Evolutionary conservation across 805 yeast genomes (phyloP), one percentile per base, ranked within the genome.

Genomic region (Scheffersomyces coipomensis): DNA sequence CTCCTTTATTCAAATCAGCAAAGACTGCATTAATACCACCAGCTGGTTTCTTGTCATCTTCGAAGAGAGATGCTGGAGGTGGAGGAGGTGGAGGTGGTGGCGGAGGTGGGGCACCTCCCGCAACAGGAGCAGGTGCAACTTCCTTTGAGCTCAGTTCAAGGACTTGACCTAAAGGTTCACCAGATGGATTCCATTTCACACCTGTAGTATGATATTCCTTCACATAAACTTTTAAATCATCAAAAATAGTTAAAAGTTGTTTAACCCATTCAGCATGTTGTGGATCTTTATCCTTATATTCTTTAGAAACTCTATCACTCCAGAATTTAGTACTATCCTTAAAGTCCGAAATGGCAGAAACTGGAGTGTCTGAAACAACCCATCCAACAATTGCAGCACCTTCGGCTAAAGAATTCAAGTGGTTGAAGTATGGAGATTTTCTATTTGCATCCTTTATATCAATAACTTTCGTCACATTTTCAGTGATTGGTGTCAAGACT

Each of bases 1-100:
- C 86, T 44, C 99, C 99, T 67, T 83, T 76, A 66, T 83, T 89
- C 48, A 93, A 71, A 49, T 86, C 95, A n/a, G 87, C 83, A 62
- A 93, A 93, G 11, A 93, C 96, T 2, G 98, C 98, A 49, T 73
- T 75, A 69, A 91, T 78, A 30, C 96, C 93, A 32, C 64, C 66
- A 39, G 44, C 58, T 39, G 43, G 52, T 0, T 27, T 15, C 5
- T 27, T 27, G 10, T n/a, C 12, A 6, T n/a, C 18, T 66, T 40
- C 9, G 55, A 80, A 86, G 26, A 85, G 69, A 40, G 81, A 67
- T 8, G 95, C 81, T 19, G 96, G 91, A 8, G 96, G 95, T 11
- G 83, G 79, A 2, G 95, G 88, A 1, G 93, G 91, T 3, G 96
- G 95, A 2, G 96, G 95, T 2, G 97, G 97, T 13, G 96, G 95